A percentile compares a stretch with the other conserved stretches of the same genome.
phyloP scores from a whole-genome alignment of 352 stramenopile genomes.

The Pelagophyceae sp. region DNA sequence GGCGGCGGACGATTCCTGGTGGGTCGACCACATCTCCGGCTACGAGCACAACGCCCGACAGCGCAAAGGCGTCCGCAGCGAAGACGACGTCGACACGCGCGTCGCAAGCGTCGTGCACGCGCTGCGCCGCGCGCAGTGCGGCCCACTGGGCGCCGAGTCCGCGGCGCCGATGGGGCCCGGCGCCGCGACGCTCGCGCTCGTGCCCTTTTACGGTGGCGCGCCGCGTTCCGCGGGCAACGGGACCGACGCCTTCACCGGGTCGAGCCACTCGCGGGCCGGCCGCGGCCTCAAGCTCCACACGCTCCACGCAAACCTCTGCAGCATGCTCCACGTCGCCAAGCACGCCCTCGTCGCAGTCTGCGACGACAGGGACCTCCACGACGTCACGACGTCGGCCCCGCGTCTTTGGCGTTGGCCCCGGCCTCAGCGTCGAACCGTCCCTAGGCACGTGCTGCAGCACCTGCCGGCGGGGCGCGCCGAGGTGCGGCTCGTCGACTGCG shows the following conservation, averaged over 20 bases:
- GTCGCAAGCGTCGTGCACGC: neutral
- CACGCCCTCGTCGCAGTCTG: constrained; percentile 5
- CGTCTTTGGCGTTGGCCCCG: too few relatives aligned
- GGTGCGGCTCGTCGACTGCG: neutral
- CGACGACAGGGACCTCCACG: neutral
- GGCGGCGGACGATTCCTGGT: neutral
- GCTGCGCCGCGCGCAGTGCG: neutral
- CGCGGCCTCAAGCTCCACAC: neutral
- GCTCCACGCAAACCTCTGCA: neutral
- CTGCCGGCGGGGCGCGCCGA: neutral
- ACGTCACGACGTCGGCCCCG: neutral
- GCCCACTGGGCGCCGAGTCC: neutral
- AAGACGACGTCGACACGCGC: neutral
- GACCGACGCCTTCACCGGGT: neutral
- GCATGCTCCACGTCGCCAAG: neutral
- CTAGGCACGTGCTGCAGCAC: neutral
- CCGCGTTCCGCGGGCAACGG: neutral
- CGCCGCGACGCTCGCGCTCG: neutral
- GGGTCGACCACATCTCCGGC: constrained; percentile 6
- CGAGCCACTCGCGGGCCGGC: neutral
- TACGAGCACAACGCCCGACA: neutral
- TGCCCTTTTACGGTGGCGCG: constrained; percentile 11
- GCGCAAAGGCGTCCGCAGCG: neutral
- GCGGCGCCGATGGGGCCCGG: neutral
- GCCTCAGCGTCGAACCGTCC: too few relatives aligned